phyloP scores from a whole-genome alignment of 345 rosid genomes.

The Microcos paniculata region DNA sequence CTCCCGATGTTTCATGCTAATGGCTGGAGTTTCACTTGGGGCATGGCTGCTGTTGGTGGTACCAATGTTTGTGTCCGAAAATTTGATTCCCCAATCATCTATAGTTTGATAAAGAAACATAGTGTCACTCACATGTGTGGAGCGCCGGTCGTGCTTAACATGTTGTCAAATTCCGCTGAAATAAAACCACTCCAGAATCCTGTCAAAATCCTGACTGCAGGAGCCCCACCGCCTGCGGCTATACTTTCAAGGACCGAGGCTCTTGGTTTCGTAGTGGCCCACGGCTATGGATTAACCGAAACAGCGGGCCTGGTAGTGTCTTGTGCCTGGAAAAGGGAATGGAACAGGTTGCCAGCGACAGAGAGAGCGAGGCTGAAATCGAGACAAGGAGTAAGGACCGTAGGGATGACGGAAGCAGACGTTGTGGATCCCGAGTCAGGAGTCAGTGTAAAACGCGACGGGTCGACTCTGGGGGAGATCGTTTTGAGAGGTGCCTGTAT shows the following conservation, averaged over 20 bases:
- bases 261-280: slow-evolving; percentile 63
- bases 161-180: slow-evolving; percentile 46
- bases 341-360: slow-evolving; percentile 59
- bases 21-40: slow-evolving; percentile 83
- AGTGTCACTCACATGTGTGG: slow-evolving; percentile 85
- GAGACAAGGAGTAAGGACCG: slow-evolving; percentile 65
- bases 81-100: slow-evolving; percentile 50
- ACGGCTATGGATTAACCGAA: slow-evolving; percentile 80
- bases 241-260: slow-evolving; percentile 60
- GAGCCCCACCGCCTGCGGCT: slow-evolving; percentile 82
- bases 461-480: slow-evolving; percentile 62
- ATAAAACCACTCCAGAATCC: slow-evolving; percentile 37
- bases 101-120: slow-evolving; percentile 46
- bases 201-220: slow-evolving; percentile 69
- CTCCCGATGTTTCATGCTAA: slow-evolving; percentile 89
- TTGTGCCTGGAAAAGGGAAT: slow-evolving; percentile 73
- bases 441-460: slow-evolving; percentile 54
- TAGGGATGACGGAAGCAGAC: slow-evolving; percentile 48
- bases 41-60: slow-evolving; percentile 82
- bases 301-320: slow-evolving; percentile 59
- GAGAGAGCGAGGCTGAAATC: slow-evolving; percentile 66
- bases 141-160: slow-evolving; percentile 83
- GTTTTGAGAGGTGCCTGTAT: slow-evolving; percentile 63
- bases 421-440: slow-evolving; percentile 54
- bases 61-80: slow-evolving; percentile 72